These are phyloP conservation scores for Tetracentron sinense DNA, from an alignment of 164 flowering plant species.

Conservation along the genomic window DNA sequence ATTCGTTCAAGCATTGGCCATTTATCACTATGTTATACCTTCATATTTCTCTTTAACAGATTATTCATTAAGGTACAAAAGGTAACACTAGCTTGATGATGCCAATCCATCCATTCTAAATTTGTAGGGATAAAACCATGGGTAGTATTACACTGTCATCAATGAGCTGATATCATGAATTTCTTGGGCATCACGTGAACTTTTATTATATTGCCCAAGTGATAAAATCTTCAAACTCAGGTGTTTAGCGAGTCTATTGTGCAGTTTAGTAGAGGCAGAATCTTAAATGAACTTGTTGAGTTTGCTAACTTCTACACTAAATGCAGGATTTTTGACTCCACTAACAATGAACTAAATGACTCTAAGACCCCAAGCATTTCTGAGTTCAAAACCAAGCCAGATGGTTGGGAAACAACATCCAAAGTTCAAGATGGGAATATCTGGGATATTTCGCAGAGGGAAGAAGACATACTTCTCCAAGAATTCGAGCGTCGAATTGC, in stretches of 20 bases:
- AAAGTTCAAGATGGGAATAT: constrained; percentile 77
- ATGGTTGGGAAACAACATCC: constrained; percentile 94
- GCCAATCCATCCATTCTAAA: no score
- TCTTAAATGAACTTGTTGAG: background rate
- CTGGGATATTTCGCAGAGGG: constrained; percentile 95
- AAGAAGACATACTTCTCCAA: constrained; percentile 92
- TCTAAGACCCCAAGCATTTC: constrained; percentile 45
- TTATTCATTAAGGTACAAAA: no score
- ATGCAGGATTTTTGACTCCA: constrained; percentile 75
- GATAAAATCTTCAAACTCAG: no score
- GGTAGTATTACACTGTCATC: no score
- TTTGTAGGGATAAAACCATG: no score
- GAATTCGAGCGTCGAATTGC: constrained; percentile 96
- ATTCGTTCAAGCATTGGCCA: no score
- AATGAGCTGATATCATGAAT: no score
- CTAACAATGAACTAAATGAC: constrained; percentile 41
- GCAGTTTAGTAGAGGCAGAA: background rate
- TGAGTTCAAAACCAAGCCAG: constrained; percentile 87
- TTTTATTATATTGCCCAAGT: no score
- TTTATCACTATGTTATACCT: no score
- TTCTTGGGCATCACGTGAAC: no score
- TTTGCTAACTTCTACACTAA: background rate
- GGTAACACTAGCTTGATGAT: no score
- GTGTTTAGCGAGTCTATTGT: background rate
- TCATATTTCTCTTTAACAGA: no score